Evolutionary conservation across 768 basidiomycete species (phyloP), one percentile per base, ranked within the genome.

Genomic region (Brasilioporus rufonigricans): DNA sequence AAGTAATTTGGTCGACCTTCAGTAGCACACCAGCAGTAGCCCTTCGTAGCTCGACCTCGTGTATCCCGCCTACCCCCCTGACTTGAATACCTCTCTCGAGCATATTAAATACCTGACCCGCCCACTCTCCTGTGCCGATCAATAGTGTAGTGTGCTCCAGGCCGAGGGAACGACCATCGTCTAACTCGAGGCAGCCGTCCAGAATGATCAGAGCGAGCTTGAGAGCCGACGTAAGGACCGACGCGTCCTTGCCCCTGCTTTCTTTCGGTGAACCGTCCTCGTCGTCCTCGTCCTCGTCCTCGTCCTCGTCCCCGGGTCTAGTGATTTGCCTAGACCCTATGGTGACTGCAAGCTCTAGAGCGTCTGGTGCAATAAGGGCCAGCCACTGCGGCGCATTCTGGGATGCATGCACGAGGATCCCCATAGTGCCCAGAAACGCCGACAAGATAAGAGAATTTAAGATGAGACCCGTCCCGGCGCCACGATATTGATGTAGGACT

Each of bases 321-420:
- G 84, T 81, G 27, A 87, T 69, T 9, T 85, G 85, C 44, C 79
- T 76, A 7, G 85, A 84, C 0, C 93, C 92, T 29, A 96, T 61
- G 0, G 88, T 86, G 23, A 94, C 72, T 1, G 92, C 92, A 21
- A 98, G 77, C 64, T 96, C 92, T 49, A 98, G 71, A 5, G 86
- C 76, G 59, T 91, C 86, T 0, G 94, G 93, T 3, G 86, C 90
- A 47, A 97, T 74, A 11, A 96, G 77, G 8, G 84, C 78, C 41
- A 93, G 74, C 86, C 90, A 98, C 56, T 89, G 84, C 0, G 84
- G 77, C 16, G 92, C 87, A 61, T 92, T 86, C 53, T 86, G 81
- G 2, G 88, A 83, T 1, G 93, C 89, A 67, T 98, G 88, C 16
- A 91, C 80, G 29, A 99, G 76, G 36, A 98, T 79, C 3, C 85